Percentiles rank a stretch among this genome's conserved stretches.
These are phyloP conservation scores for Trichoderma semiorbis DNA, from an alignment of 2,329 filamentous ascomycete species.

Conservation along the genomic window DNA sequence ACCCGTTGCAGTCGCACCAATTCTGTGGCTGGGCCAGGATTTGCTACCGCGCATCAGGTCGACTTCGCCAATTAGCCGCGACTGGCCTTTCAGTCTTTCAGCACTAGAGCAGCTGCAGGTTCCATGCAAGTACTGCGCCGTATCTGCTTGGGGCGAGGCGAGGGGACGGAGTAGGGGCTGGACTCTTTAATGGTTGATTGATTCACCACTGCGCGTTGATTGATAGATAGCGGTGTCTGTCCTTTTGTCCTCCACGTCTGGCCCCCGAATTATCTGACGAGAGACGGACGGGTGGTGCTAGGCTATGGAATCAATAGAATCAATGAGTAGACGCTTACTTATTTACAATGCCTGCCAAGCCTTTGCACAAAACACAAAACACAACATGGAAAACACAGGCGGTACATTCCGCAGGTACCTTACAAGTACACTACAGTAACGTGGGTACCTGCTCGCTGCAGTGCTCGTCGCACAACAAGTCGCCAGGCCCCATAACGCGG, in stretches of 20 bases:
- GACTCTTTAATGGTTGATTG: neutral
- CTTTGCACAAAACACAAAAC: too few relatives aligned
- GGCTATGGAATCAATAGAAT: too few relatives aligned
- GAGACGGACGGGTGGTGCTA: neutral
- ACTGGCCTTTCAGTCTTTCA: neutral
- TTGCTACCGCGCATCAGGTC: neutral
- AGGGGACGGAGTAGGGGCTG: too few relatives aligned
- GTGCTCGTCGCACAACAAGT: neutral
- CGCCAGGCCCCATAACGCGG: neutral
- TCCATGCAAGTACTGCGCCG: neutral
- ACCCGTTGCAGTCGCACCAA: neutral
- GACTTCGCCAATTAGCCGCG: constrained; percentile 7
- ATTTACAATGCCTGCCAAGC: too few relatives aligned
- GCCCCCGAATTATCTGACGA: neutral
- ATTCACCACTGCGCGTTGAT: neutral
- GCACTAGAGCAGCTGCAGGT: neutral
- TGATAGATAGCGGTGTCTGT: neutral
- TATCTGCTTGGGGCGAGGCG: neutral
- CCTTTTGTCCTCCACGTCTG: neutral
- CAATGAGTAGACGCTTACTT: too few relatives aligned
- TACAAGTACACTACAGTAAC: too few relatives aligned
- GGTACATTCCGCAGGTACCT: too few relatives aligned
- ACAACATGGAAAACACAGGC: too few relatives aligned
- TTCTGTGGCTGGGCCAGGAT: neutral
- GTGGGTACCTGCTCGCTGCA: too few relatives aligned